These are phyloP conservation scores for Yamadazyma sp. DNA, from an alignment of 805 yeast species.

Conservation along the genomic window DNA sequence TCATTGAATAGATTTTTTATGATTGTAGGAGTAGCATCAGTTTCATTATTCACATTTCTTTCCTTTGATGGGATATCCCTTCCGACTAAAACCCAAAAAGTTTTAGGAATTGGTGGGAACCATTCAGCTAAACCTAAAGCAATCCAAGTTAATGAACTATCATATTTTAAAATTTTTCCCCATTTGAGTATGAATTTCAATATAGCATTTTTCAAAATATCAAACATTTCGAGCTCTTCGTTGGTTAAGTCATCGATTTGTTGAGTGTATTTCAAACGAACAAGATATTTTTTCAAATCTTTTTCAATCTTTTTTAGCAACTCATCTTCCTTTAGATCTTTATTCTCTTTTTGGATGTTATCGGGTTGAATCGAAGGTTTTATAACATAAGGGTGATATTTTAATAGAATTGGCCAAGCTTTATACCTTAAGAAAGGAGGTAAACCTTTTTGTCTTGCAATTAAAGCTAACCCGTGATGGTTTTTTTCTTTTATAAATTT, in stretches of 20 bases:
- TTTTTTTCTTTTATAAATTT: conserved; percentile 57
- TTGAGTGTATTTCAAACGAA: conserved; percentile 34
- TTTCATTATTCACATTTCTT: neutral
- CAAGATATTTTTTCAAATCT: conserved; percentile 62
- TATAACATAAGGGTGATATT: conserved; percentile 80
- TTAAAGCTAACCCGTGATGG: conserved; percentile 69
- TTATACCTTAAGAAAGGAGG: conserved; percentile 77
- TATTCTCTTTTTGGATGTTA: conserved; percentile 19
- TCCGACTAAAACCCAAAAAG: conserved; percentile 55
- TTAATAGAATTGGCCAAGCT: conserved; percentile 82
- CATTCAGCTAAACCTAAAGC: conserved; percentile 88
- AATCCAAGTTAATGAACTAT: conserved; percentile 81
- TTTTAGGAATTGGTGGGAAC: conserved; percentile 64
- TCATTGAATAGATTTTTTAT: conserved; percentile 34
- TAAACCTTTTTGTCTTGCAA: conserved; percentile 80
- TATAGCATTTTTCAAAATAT: conserved; percentile 57
- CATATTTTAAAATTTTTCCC: conserved; percentile 76
- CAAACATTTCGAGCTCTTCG: conserved; percentile 37
- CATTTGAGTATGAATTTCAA: conserved; percentile 67
- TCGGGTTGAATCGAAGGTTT: conserved; percentile 73
- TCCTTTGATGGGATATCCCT: conserved; percentile 35
- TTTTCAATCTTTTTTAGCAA: conserved; percentile 40
- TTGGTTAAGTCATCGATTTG: conserved; percentile 9
- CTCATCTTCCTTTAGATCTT: conserved; percentile 17
- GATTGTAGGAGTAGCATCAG: conserved; percentile 17